phyloP scores from a whole-genome alignment of 23 red algal species.

The Gracilaria gracilis region DNA sequence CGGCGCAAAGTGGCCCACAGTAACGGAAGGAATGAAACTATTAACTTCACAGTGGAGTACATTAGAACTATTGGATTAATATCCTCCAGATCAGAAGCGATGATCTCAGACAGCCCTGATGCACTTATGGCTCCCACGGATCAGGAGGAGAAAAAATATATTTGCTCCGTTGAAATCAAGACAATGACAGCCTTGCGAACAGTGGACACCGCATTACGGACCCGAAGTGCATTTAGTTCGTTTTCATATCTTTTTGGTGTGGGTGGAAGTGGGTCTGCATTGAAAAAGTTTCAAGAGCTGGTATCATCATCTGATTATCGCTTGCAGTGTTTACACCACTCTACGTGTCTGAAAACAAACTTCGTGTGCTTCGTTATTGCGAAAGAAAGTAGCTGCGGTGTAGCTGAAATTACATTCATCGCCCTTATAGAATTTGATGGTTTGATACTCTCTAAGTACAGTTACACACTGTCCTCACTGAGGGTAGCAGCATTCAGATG shows the following conservation, averaged over 20 bases:
- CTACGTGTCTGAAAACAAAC: background rate
- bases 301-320: background rate
- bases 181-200: too few relatives aligned
- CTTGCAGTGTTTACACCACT: slow-evolving; percentile 16
- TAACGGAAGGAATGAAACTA: background rate
- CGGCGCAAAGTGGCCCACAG: background rate
- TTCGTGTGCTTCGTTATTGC: background rate
- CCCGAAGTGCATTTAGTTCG: too few relatives aligned
- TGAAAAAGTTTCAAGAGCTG: background rate
- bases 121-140: too few relatives aligned
- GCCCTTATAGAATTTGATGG: background rate
- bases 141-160: too few relatives aligned
- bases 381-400: background rate
- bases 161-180: too few relatives aligned
- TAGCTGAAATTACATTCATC: slow-evolving; percentile 1
- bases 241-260: too few relatives aligned
- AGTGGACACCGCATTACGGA: too few relatives aligned
- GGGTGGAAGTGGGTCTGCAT: too few relatives aligned
- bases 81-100: background rate
- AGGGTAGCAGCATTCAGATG: background rate
- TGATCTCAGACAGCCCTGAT: too few relatives aligned
- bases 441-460: background rate
- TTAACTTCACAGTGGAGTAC: background rate
- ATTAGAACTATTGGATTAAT: background rate
- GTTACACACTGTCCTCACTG: background rate